Conservation (phyloP, 1,284 basidiomycete genomes). For the Moesziomyces sp. region DNA sequence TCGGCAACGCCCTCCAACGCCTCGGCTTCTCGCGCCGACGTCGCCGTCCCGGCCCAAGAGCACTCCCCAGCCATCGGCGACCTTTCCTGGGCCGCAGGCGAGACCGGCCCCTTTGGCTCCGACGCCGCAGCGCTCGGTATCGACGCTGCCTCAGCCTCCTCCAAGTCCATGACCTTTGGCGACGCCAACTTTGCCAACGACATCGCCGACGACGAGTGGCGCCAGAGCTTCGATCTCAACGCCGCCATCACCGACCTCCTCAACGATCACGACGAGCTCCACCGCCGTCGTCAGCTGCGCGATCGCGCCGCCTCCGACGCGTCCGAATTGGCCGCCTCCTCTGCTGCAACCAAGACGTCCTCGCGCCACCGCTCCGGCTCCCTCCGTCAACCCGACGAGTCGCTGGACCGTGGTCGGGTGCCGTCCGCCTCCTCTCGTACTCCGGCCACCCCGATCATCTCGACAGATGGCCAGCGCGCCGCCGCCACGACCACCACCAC, state of each 20-base stretch:
- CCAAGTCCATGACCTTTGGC: constrained; percentile 38
- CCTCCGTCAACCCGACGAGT: constrained; percentile 16
- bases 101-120: constrained; percentile 57
- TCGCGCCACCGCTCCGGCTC: constrained; percentile 19
- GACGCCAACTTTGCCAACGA: constrained; percentile 34
- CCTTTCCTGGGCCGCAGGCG: constrained; percentile 58
- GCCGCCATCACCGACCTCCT: constrained; percentile 60
- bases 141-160: constrained; percentile 17
- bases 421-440: constrained; percentile 5
- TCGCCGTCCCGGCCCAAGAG: constrained; percentile 5
- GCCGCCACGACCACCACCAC: neutral
- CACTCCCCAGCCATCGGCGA: constrained; percentile 55
- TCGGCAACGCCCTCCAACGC: constrained; percentile 16
- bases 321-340: constrained; percentile 9
- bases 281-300: constrained; percentile 39
- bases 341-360: constrained; percentile 4
- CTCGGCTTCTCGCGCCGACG: constrained; percentile 12
- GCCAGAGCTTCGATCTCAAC: constrained; percentile 60
- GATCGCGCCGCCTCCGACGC: constrained; percentile 33
- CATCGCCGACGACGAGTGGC: constrained; percentile 36
- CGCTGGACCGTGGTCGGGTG: constrained; percentile 2
- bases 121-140: constrained; percentile 19
- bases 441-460: neutral
- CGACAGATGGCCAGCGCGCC: constrained; percentile 12
- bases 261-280: constrained; percentile 52